phyloP scores from a whole-genome alignment of 441 rosid genomes.

The Populus hybrid region DNA sequence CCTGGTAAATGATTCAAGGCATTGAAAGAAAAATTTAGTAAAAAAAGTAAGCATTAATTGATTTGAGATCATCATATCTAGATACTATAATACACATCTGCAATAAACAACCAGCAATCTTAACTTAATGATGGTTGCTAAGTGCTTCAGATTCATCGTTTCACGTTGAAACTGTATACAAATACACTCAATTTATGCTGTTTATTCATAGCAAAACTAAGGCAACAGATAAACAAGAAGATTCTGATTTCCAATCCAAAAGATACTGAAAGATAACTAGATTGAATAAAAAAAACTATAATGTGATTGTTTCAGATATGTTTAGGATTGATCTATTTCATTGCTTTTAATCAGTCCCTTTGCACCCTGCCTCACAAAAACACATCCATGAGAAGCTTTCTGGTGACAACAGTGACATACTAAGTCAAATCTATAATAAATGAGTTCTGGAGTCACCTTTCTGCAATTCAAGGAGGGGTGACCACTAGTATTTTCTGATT shows the following conservation, averaged over 20 bases:
- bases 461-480: background rate
- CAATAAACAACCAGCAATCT: background rate
- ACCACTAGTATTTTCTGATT: background rate
- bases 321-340: background rate
- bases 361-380: background rate
- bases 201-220: background rate
- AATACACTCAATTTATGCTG: background rate
- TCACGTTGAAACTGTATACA: background rate
- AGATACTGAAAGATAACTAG: background rate
- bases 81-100: background rate
- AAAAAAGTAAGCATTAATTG: constrained; percentile 1
- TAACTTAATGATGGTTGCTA: background rate
- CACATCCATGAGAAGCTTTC: background rate
- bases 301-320: background rate
- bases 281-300: too few relatives aligned
- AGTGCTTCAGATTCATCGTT: background rate
- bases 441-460: background rate
- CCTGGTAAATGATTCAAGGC: constrained; percentile 53
- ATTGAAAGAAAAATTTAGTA: background rate
- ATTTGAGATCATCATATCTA: background rate
- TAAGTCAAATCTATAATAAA: background rate
- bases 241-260: background rate
- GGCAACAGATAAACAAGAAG: background rate
- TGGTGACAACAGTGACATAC: background rate
- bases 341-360: background rate